Base-by-base conservation (phyloP, 2,329 filamentous ascomycete species). In the Ophiostoma australiae region DNA sequence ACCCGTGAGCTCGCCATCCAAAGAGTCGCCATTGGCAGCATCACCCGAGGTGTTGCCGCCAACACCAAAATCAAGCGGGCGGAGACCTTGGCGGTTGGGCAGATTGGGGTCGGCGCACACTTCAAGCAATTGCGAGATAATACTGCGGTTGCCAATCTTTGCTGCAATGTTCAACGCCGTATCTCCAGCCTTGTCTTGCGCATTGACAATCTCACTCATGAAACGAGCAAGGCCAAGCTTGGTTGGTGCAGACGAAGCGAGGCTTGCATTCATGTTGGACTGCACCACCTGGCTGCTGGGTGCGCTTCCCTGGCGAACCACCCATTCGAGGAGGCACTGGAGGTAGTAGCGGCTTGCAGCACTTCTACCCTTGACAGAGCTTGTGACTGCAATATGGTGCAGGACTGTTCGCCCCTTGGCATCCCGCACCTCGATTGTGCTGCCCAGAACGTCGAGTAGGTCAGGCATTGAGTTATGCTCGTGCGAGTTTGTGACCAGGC, bases 201-300 rank as follows among this genome's bases (percentile, higher is more conserved):
- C 91, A 76, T 99, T 98, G 72, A 99, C 94, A 79, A 99, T 96
- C 78, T 98, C 94, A 68, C 91, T 92, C 87, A 99, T 96, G 81
- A 99, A 99, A 52, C 93, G 89, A 39, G 92, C 94, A 70, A 99
- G 86, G 33, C 91, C 92, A 80, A 98, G 96, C 73, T 86, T 92
- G 70, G 87, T 91, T 61, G 80, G 81, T 15, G 73, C 79, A 6
- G 74, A 71, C 73, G 73, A 70, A 1, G 65, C 17, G 10, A 69
- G 33, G 39, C 71, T 71, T 31, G 73, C 74, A 66, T 75, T 76
- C 11, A 72, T 66, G 48, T 66, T 58, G 8, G 69, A 52, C 11
- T 73, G 75, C 0, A 75, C 76, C 55, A 82, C 82, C 13, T 82
- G 82, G 73, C 80, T 82, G 74, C 75, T 81, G 5, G 79, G 78